Evolutionary conservation across 2,329 filamentous ascomycete species (phyloP), one percentile per base, ranked within the genome.

Genomic region (Trichoderma sp.): DNA sequence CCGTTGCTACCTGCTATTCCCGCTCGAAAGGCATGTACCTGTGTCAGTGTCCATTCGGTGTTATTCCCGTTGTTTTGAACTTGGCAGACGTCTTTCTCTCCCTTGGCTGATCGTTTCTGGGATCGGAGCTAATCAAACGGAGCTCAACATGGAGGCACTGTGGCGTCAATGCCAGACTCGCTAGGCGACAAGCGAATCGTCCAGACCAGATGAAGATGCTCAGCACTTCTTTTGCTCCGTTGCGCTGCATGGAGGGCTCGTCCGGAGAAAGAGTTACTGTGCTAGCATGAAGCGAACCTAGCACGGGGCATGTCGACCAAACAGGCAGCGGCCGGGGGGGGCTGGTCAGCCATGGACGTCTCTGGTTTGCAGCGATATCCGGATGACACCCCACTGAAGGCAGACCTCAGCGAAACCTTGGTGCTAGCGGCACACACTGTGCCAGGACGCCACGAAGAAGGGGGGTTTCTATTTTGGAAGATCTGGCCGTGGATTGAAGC

Each of bases 111-210:
- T 65, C 61, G 52, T 8, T 53, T 35, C 19, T n/a, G 19, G 39
- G 61, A 65, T 65, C 61, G 61, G 52, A 19, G 61, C 61, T 65
- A 65, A 56, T 65, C 22, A 65, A 48, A 56, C 48, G 53, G 61
- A 34, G 50, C 61, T 54, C 61, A 54, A 32, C 32, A 53, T 39
- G 59, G 48, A 52, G 34, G 60, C 50, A 42, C 50, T 39, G 50
- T 64, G 61, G 61, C 61, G 61, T 48, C 61, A 56, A 65, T 48
- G 52, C 61, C 61, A 56, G 50, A 17, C 22, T 57, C 25, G 37
- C 61, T 48, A 48, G 61, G 19, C 61, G 52, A 37, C 61, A 65
- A 57, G 52, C 61, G 52, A 57, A 65, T 57, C 52, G 50, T 4
- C 22, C 35, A 56, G 50, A 42, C 37, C 39, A 42, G 35, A 64